phyloP scores from a whole-genome alignment of 169 alveolate genomes.

The Pseudocohnilembus persalinus region DNA sequence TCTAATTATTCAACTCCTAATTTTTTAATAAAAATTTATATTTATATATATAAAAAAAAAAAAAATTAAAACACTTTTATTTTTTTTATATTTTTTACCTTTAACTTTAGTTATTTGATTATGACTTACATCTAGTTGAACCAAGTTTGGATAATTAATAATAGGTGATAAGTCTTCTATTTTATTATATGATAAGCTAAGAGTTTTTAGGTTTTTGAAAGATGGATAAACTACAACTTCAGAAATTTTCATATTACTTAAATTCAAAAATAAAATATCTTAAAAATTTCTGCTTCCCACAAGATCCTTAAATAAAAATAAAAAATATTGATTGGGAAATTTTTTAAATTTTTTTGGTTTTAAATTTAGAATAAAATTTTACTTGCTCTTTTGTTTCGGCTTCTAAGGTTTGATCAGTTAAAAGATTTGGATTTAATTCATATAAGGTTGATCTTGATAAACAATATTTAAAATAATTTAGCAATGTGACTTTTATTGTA shows the following conservation, averaged over 20 bases:
- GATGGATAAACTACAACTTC: conserved; percentile 50
- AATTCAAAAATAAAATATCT: conserved; percentile 40
- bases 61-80: too few species aligned
- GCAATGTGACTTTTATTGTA: conserved; percentile 43
- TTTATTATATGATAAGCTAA: conserved; percentile 73
- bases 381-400: conserved; percentile 37
- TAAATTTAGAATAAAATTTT: conserved; percentile 14
- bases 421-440: conserved; percentile 44
- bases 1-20: conserved; percentile 24
- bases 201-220: conserved; percentile 59
- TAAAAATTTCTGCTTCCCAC: conserved; percentile 35
- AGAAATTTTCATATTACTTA: conserved; percentile 61
- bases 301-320: conserved; percentile 6
- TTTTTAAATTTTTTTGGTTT: conserved; percentile 1
- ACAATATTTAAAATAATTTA: conserved; percentile 54
- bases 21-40: too few species aligned
- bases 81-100: too few species aligned
- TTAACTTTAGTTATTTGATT: conserved; percentile 54
- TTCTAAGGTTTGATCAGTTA: conserved; percentile 34
- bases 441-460: conserved; percentile 41
- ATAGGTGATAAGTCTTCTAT: conserved; percentile 65
- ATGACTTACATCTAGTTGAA: conserved; percentile 69
- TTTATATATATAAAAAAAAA: too few species aligned
- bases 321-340: conserved; percentile 15
- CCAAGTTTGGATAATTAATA: conserved; percentile 51